A percentile compares a stretch with the other conserved stretches of the same genome.
phyloP scores from a whole-genome alignment of 768 basidiomycete genomes.

The Leucogyrophana mollusca region DNA sequence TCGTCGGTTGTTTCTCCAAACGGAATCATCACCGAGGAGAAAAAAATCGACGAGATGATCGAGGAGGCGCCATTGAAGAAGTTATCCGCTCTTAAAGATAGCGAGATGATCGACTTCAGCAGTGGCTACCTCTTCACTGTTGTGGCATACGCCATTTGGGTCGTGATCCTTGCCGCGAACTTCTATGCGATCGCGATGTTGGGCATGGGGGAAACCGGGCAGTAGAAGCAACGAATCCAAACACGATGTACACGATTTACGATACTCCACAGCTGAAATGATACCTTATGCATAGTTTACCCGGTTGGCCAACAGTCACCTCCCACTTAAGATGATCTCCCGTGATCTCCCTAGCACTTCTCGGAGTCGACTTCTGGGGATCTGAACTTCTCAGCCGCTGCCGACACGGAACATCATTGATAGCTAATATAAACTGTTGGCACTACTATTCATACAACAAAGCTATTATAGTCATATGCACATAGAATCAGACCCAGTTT shows the following conservation, averaged over 20 bases:
- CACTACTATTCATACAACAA: neutral
- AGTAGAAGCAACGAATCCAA: neutral
- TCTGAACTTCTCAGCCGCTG: neutral
- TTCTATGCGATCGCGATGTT: conserved; percentile 51
- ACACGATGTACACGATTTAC: too few relatives aligned
- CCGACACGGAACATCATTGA: too few relatives aligned
- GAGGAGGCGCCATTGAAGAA: conserved; percentile 2
- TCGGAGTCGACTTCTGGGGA: neutral
- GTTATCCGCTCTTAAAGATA: conserved; percentile 5
- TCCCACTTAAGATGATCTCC: too few relatives aligned
- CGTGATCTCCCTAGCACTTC: too few relatives aligned
- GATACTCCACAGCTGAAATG: too few relatives aligned
- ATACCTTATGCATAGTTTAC: too few relatives aligned
- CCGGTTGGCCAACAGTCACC: too few relatives aligned
- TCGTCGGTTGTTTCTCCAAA: neutral
- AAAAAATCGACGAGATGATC: neutral
- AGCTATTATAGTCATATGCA: too few relatives aligned
- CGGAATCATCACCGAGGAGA: neutral
- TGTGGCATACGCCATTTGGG: conserved; percentile 47
- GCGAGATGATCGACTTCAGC: conserved; percentile 38
- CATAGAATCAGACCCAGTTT: neutral
- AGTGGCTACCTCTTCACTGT: conserved; percentile 36
- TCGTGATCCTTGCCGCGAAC: conserved; percentile 49
- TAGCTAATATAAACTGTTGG: neutral
- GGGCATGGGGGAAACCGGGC: conserved; percentile 21